Conservation (phyloP, 768 basidiomycete species). For the Pleurotus citrinopileatus region DNA sequence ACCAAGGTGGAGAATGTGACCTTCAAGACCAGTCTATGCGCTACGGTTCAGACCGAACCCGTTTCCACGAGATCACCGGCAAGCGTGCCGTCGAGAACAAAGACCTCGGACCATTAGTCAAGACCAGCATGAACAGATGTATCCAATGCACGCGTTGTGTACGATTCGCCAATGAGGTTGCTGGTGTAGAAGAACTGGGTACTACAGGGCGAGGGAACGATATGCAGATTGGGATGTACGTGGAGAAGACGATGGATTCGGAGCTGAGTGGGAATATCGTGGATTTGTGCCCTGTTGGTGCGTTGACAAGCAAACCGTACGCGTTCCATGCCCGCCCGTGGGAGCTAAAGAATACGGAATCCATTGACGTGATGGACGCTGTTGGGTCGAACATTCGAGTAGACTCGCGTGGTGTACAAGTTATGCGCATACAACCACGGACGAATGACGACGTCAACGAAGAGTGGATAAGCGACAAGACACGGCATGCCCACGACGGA, state of each 20-base stretch:
- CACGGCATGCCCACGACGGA: slow-evolving; percentile 94
- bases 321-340: slow-evolving; percentile 97
- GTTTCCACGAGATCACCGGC: slow-evolving; percentile 97
- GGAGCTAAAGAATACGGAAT: slow-evolving; percentile 99
- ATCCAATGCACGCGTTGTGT: slow-evolving; percentile 99
- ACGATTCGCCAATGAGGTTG: slow-evolving; percentile 98
- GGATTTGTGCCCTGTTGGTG: slow-evolving; percentile 98
- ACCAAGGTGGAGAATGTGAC: slow-evolving; percentile 98
- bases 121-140: slow-evolving; percentile 98
- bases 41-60: slow-evolving; percentile 94
- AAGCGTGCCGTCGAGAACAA: slow-evolving; percentile 99
- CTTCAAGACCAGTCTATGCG: slow-evolving; percentile 99
- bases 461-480: slow-evolving; percentile 99
- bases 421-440: slow-evolving; percentile 96
- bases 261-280: slow-evolving; percentile 97
- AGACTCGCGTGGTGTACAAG: slow-evolving; percentile 92
- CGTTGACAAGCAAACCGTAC: slow-evolving; percentile 97
- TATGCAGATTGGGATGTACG: slow-evolving; percentile 97
- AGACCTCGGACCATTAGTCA: slow-evolving; percentile 95
- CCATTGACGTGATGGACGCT: slow-evolving; percentile 92
- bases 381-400: slow-evolving; percentile 95
- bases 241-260: slow-evolving; percentile 96
- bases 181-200: slow-evolving; percentile 96
- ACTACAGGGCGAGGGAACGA: slow-evolving; percentile 97
- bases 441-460: slow-evolving; percentile 99